phyloP scores from a whole-genome alignment of 2,329 filamentous ascomycete species.

The Diplodia intermedia region DNA sequence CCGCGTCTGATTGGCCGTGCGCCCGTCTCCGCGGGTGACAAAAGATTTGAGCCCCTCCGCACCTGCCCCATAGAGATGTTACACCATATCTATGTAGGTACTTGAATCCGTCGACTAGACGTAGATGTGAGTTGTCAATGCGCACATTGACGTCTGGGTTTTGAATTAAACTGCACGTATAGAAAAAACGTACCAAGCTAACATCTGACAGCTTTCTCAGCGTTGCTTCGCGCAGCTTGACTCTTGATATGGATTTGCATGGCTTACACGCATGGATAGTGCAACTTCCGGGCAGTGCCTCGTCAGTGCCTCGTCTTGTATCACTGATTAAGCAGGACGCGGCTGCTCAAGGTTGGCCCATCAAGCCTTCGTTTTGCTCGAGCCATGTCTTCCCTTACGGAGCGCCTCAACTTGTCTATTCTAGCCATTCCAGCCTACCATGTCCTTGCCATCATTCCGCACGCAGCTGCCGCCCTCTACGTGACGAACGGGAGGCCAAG shows the following conservation, averaged over 20 bases:
- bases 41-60: no score
- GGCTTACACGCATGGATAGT: neutral
- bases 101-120: no score
- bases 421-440: conserved; percentile 55
- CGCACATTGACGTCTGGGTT: no score
- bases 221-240: no score
- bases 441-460: conserved; percentile 51
- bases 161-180: no score
- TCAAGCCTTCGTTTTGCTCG: conserved; percentile 33
- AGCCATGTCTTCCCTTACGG: conserved; percentile 28
- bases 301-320: neutral
- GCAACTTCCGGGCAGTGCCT: no score
- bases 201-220: neutral
- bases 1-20: conserved; percentile 24
- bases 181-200: neutral
- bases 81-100: no score
- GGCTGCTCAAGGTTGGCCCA: neutral
- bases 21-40: neutral
- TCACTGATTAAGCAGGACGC: neutral
- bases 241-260: neutral
- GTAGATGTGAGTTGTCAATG: no score
- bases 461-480: conserved; percentile 48
- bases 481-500: conserved; percentile 47
- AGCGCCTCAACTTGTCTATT: conserved; percentile 49
- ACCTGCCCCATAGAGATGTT: no score